phyloP scores from a whole-genome alignment of 2,329 filamentous ascomycete species.

The Fusarium scirpi region DNA sequence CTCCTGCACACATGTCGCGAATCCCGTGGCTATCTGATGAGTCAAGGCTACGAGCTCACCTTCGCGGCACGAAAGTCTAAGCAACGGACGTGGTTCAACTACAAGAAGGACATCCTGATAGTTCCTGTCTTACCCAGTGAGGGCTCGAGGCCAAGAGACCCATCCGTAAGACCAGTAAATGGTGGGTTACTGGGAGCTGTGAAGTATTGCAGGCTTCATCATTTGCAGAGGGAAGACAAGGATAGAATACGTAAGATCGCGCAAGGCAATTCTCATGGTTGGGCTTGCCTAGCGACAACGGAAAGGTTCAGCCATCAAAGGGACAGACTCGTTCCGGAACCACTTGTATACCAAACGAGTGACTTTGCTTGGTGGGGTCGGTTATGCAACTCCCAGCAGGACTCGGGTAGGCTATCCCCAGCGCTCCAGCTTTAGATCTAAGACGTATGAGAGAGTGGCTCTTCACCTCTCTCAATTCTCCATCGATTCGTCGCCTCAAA shows the following conservation, averaged over 20 bases:
- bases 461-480: constrained; percentile 27
- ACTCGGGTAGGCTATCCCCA: not conserved
- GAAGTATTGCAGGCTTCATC: no score
- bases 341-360: no score
- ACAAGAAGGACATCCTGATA: not conserved
- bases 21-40: not conserved
- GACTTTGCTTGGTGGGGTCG: no score
- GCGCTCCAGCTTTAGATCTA: accelerated
- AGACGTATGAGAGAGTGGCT: not conserved
- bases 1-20: not conserved
- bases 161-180: no score
- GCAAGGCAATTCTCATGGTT: no score
- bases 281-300: no score
- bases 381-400: not conserved
- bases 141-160: no score
- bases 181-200: no score
- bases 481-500: constrained; percentile 38
- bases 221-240: no score
- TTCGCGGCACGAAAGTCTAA: not conserved
- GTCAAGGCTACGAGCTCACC: not conserved
- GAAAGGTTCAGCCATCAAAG: no score
- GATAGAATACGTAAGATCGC: not conserved
- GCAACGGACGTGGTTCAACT: constrained; percentile 10
- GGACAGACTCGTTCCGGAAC: no score
- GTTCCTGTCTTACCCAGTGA: not conserved